phyloP scores from a whole-genome alignment of 352 stramenopile species.

The Phytophthora nicotianae region DNA sequence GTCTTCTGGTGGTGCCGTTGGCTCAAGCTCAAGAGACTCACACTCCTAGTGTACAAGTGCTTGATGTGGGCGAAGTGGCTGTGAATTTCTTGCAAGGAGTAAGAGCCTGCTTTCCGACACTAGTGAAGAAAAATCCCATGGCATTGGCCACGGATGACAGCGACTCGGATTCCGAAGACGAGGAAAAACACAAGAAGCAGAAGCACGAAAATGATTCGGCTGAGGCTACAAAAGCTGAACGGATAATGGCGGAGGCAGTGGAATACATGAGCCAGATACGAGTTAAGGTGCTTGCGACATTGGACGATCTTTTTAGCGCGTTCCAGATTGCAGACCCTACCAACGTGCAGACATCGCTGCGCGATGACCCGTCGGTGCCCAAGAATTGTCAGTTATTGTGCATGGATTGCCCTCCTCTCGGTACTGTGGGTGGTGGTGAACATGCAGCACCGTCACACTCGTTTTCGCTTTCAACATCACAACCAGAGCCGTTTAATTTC shows the following conservation, averaged over 20 bases:
- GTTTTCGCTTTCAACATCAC: conserved; percentile 18
- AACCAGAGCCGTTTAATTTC: conserved; percentile 49
- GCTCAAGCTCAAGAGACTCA: conserved; percentile 8
- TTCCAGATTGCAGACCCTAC: conserved; percentile 44
- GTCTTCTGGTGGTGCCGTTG: conserved; percentile 59
- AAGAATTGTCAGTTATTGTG: conserved; percentile 57
- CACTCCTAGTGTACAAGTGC: conserved; percentile 41
- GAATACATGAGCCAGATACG: conserved; percentile 42
- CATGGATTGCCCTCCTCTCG: conserved; percentile 51
- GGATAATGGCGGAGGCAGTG: conserved; percentile 18
- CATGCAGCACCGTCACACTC: conserved; percentile 12
- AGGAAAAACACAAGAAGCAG: conserved; percentile 39
- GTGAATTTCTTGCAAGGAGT: conserved; percentile 59
- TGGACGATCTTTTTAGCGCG: conserved; percentile 44
- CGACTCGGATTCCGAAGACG: conserved; percentile 43
- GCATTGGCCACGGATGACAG: conserved; percentile 33
- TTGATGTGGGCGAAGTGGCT: conserved; percentile 66
- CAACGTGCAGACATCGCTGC: conserved; percentile 36
- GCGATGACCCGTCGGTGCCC: conserved; percentile 28
- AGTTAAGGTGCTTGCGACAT: conserved; percentile 49
- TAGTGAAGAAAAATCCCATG: conserved; percentile 62
- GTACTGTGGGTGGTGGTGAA: neutral
- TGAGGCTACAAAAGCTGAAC: conserved; percentile 11
- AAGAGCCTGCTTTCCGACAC: conserved; percentile 64
- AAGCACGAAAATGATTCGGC: conserved; percentile 24